Percentiles rank a stretch among this genome's conserved stretches.
phyloP scores from a whole-genome alignment of 352 stramenopile genomes.

The Globisporangium emineosum region DNA sequence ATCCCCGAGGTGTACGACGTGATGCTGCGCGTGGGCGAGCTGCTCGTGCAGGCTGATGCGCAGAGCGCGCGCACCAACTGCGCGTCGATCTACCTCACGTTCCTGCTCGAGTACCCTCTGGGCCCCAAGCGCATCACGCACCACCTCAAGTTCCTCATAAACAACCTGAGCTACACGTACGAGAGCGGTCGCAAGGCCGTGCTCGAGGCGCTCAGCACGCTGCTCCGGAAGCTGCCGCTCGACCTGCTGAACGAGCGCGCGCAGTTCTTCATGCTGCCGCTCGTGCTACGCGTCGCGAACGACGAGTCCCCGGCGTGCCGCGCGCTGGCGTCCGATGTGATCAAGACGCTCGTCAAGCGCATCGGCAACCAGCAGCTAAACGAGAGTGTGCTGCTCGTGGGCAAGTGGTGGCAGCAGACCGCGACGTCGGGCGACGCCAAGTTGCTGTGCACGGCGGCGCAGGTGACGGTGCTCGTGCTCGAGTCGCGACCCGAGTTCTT shows the following conservation, averaged over 20 bases:
- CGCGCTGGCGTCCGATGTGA: conserved; percentile 68
- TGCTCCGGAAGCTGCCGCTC: conserved; percentile 91
- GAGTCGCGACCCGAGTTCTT: conserved; percentile 73
- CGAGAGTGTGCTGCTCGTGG: conserved; percentile 84
- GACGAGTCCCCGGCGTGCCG: conserved; percentile 91
- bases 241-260: conserved; percentile 90
- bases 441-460: conserved; percentile 62
- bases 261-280: conserved; percentile 94
- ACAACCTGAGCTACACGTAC: conserved; percentile 96
- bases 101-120: conserved; percentile 96
- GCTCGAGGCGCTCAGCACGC: conserved; percentile 82
- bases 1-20: conserved; percentile 96
- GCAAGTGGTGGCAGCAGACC: conserved; percentile 79
- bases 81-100: conserved; percentile 82
- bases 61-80: conserved; percentile 81
- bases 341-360: conserved; percentile 86
- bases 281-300: conserved; percentile 96
- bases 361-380: conserved; percentile 90
- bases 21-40: conserved; percentile 92
- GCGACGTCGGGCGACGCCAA: conserved; percentile 40
- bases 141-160: conserved; percentile 93
- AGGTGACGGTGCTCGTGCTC: conserved; percentile 74
- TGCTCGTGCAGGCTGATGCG: conserved; percentile 92
- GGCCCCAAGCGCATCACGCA: conserved; percentile 90
- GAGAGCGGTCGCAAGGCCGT: conserved; percentile 91